These are phyloP conservation scores for Talaromyces sp. DNA, from an alignment of 2,329 filamentous ascomycete genomes.

Conservation along the genomic window DNA sequence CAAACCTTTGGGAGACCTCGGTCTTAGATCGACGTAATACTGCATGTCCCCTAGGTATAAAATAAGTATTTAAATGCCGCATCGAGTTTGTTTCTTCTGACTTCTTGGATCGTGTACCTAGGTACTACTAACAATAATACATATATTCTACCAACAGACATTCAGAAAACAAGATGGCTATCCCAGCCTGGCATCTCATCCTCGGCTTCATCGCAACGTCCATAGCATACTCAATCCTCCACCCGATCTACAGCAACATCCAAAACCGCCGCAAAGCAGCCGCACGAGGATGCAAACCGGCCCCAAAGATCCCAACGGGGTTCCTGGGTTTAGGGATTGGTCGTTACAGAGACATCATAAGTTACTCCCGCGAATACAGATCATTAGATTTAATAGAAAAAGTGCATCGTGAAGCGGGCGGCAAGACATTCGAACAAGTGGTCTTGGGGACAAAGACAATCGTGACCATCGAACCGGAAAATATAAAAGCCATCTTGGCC, in stretches of 20 bases:
- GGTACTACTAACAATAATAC: not conserved
- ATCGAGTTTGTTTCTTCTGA: no score
- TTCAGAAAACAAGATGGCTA: not conserved
- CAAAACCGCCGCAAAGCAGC: conserved; percentile 4
- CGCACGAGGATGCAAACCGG: conserved; percentile 9
- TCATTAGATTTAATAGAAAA: not conserved
- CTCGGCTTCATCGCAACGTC: not conserved
- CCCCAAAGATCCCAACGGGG: not conserved
- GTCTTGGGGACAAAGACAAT: not conserved
- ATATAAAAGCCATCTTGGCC: conserved; percentile 13
- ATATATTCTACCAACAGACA: not conserved
- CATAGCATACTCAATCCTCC: not conserved
- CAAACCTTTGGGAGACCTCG: no score
- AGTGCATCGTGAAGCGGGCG: not conserved
- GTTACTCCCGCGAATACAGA: not conserved
- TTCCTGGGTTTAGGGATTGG: not conserved
- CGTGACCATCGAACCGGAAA: conserved; percentile 16
- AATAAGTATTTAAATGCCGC: no score
- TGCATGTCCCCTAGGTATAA: no score
- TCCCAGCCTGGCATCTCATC: conserved; percentile 1
- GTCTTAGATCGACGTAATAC: no score
- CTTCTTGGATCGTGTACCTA: no score
- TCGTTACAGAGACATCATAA: not conserved
- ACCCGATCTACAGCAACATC: not conserved
- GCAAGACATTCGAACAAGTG: conserved; percentile 6